phyloP scores from a whole-genome alignment of 1,284 basidiomycete species.

The Kwoniella shivajii region DNA sequence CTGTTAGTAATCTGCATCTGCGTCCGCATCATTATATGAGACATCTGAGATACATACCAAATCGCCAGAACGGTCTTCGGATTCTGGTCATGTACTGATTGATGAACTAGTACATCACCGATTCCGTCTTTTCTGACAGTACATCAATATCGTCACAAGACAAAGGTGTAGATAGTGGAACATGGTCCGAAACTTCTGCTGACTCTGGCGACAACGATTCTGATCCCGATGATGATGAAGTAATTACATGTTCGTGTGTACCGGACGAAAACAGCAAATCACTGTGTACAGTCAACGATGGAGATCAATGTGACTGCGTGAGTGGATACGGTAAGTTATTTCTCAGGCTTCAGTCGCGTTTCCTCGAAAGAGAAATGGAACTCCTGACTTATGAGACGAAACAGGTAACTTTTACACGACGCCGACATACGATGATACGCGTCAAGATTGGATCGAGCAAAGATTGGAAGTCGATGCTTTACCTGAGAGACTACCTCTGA shows the following conservation, averaged over 20 bases:
- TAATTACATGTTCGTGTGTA: constrained; percentile 16
- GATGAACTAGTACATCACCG: constrained; percentile 24
- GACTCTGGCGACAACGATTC: neutral
- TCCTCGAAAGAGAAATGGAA: neutral
- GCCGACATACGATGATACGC: neutral
- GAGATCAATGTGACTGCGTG: constrained; percentile 37
- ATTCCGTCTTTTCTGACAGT: constrained; percentile 26
- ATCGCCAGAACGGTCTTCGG: neutral
- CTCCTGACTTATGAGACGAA: neutral
- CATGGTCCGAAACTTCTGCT: no score
- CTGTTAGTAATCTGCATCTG: no score
- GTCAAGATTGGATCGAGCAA: neutral
- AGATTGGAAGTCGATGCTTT: constrained; percentile 30
- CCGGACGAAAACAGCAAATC: neutral
- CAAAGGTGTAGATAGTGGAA: no score
- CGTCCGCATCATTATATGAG: no score
- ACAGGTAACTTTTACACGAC: constrained; percentile 39
- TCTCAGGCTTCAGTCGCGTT: neutral
- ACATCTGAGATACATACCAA: neutral
- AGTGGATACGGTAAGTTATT: constrained; percentile 27
- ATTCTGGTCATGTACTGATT: no score
- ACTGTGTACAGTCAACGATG: constrained; percentile 16
- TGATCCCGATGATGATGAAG: neutral
- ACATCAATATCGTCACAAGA: constrained; percentile 10
- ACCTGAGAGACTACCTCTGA: constrained; percentile 30